These are phyloP conservation scores for Epichloe coenophiala DNA, from an alignment of 2,329 filamentous ascomycete species.

Conservation along the genomic window DNA sequence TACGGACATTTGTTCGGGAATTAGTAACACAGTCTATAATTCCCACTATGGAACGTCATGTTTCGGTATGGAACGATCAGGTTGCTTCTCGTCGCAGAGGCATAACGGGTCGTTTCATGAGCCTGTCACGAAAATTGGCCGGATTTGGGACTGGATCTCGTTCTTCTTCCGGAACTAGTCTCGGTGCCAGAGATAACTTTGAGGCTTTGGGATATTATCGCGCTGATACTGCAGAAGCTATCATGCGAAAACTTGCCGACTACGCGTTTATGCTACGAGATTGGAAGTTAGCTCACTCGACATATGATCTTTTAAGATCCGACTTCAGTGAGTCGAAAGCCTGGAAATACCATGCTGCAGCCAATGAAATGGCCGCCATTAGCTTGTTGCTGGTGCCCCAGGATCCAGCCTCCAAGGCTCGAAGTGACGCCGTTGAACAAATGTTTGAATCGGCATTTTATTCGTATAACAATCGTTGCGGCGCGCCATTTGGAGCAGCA, in stretches of 20 bases:
- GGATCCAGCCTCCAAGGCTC: slow-evolving; percentile 57
- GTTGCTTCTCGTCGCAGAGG: slow-evolving; percentile 82
- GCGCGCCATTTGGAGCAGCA: slow-evolving; percentile 64
- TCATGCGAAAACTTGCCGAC: slow-evolving; percentile 86
- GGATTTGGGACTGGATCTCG: slow-evolving; percentile 61
- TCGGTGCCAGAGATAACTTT: slow-evolving; percentile 53
- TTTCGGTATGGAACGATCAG: slow-evolving; percentile 93
- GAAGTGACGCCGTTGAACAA: slow-evolving; percentile 69
- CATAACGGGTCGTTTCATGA: slow-evolving; percentile 86
- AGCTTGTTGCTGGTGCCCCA: slow-evolving; percentile 68
- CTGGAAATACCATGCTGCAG: slow-evolving; percentile 87
- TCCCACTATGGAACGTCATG: slow-evolving; percentile 87
- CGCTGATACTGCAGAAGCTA: slow-evolving; percentile 72
- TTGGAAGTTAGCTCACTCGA: slow-evolving; percentile 83
- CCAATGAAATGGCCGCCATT: slow-evolving; percentile 88
- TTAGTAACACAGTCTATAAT: slow-evolving; percentile 91
- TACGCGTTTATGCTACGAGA: slow-evolving; percentile 96
- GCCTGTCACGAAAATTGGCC: slow-evolving; percentile 78
- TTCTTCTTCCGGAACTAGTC: slow-evolving; percentile 39
- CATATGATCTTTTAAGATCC: slow-evolving; percentile 75
- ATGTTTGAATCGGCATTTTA: slow-evolving; percentile 86
- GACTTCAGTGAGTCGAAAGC: slow-evolving; percentile 95
- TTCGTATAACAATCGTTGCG: slow-evolving; percentile 79
- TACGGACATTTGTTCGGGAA: slow-evolving; percentile 81
- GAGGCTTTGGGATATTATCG: slow-evolving; percentile 71